A percentile compares a stretch with the other conserved stretches of the same genome.
phyloP scores from a whole-genome alignment of 768 basidiomycete species.

The Cystofilobasidium bisporidii region DNA sequence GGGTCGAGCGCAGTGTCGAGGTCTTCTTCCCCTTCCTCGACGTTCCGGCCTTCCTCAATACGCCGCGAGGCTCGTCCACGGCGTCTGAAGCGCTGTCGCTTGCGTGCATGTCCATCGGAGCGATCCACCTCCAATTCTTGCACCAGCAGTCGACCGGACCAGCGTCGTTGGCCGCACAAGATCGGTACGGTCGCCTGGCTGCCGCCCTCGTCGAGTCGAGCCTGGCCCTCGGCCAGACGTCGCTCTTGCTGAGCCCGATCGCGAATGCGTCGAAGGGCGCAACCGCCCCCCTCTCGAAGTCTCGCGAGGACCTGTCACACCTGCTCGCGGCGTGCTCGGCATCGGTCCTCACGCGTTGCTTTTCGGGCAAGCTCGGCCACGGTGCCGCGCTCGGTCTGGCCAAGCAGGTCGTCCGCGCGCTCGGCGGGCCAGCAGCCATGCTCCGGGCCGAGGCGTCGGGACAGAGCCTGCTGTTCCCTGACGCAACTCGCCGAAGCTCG shows the following conservation, averaged over 20 bases:
- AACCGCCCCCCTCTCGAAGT: neutral
- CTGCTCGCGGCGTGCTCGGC: constrained; percentile 2
- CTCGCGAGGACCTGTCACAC: neutral
- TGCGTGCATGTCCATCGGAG: neutral
- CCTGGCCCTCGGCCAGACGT: neutral
- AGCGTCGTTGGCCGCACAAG: neutral
- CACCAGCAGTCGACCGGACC: neutral
- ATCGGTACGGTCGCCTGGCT: neutral
- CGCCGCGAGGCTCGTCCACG: neutral
- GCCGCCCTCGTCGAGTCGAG: neutral
- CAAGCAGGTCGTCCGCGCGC: neutral
- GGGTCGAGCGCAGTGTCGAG: neutral
- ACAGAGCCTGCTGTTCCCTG: neutral
- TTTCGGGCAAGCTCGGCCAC: neutral
- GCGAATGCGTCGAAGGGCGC: neutral
- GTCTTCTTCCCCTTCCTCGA: neutral
- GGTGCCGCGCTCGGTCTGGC: neutral
- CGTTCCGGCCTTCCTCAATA: neutral
- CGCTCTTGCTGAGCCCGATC: neutral
- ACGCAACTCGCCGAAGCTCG: neutral
- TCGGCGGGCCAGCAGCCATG: constrained; percentile 2
- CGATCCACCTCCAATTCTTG: neutral
- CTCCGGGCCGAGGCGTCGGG: neutral
- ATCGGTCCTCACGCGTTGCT: neutral
- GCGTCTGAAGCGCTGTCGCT: neutral